phyloP scores from a whole-genome alignment of 2,329 filamentous ascomycete genomes.

The Davidsoniella eucalypti region DNA sequence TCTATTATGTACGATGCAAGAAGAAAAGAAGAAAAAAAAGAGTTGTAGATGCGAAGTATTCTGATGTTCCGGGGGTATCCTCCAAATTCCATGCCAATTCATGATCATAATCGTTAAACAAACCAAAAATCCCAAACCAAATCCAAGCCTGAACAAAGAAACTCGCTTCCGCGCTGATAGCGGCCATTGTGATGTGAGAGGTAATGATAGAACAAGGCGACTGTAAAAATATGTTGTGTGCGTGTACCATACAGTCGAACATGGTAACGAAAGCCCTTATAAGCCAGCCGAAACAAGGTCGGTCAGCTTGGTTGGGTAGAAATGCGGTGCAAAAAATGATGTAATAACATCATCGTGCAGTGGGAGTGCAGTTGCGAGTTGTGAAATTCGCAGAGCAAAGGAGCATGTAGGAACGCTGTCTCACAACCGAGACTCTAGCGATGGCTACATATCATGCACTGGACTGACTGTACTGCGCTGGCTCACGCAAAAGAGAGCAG shows the following conservation, averaged over 20 bases:
- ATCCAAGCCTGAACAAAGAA: slow-evolving; percentile 13
- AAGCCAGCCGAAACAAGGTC: not conserved
- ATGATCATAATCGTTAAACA: slow-evolving; percentile 13
- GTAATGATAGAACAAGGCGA: slow-evolving; percentile 1
- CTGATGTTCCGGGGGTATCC: slow-evolving; percentile 13
- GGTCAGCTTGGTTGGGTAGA: not conserved
- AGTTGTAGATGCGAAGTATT: slow-evolving; percentile 8
- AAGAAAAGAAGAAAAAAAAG: not conserved
- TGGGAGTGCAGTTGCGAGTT: slow-evolving; percentile 3
- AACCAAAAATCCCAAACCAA: slow-evolving; percentile 7
- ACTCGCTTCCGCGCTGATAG: slow-evolving; percentile 13
- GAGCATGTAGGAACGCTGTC: slow-evolving; percentile 1
- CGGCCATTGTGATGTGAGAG: slow-evolving; percentile 2
- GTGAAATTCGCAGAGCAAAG: not conserved
- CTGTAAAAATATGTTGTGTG: not conserved
- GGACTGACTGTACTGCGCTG: not conserved
- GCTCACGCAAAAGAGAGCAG: not conserved
- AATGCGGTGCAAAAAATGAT: slow-evolving; percentile 5
- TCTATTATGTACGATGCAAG: slow-evolving; percentile 7
- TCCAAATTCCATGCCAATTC: slow-evolving; percentile 10
- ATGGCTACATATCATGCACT: not conserved
- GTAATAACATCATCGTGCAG: slow-evolving; percentile 12
- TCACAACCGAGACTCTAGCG: slow-evolving; percentile 9
- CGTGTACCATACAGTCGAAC: not conserved
- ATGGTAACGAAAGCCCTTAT: slow-evolving; percentile 1